Base-by-base conservation (phyloP, 331 rosid genomes). In the Quercus phellos region DNA sequence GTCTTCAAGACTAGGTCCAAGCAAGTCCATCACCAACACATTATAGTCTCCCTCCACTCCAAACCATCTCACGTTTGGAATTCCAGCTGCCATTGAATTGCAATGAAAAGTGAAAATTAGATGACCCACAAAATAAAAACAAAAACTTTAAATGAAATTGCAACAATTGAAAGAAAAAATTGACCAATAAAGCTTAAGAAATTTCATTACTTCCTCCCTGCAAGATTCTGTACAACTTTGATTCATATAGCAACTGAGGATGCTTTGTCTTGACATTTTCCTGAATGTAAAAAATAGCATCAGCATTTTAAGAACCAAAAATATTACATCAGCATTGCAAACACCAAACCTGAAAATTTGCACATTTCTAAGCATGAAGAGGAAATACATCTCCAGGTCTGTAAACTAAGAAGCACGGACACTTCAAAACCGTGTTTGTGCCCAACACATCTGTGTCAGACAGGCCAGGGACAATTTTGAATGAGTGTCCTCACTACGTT, bases 1-100 rank as follows among this genome's bases (percentile, higher is more conserved):
- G 88, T 95, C 98, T 86, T 95, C 99, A 79, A 95, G 99, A 88
- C 99, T 95, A 43, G 99, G 99, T 61, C 99, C 99, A 64, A 95
- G 99, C 79, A 95, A 87, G 89, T 95, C 99, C 92, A 95, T 95
- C 53, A 95, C 99, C 42, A 95, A 81, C 51, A 95, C 99, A 81
- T 95, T 95, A 81, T 95, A 95, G 58, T 91, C 99, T 66, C 98
- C 99, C 83, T 95, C 99, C 55, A 91, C 98, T 80, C 99, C 99
- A 83, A 93, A 95, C 99, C 99, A 95, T 84, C 89, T 88, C 42
- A 95, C 96, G 59, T 95, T 95, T 75, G 98, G 97, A 75, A 95
- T 90, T 38, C 99, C 99, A 87, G 97, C 98, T 95, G 91, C 75
- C 84, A 85, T 63, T 85, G 78, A 82, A 29, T 79, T 74, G 69